A percentile compares a stretch with the other conserved stretches of the same genome.
Conservation (phyloP, 31 red algal species). For the Bonnemaisonia californica region DNA sequence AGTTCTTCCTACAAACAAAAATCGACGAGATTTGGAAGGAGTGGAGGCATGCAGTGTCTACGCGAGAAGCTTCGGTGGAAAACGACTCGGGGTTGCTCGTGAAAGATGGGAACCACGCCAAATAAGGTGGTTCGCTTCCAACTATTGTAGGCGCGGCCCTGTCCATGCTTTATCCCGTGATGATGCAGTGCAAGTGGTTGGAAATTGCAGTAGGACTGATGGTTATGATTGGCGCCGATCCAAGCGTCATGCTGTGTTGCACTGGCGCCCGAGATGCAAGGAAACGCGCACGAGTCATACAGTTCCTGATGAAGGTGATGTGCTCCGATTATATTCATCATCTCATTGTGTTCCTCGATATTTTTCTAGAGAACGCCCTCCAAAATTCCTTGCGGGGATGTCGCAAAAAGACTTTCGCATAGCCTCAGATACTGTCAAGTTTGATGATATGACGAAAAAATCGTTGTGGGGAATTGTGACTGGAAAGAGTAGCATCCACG, state of each 20-base stretch:
- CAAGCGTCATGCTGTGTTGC: slow-evolving; percentile 37
- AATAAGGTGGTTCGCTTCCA: slow-evolving; percentile 38
- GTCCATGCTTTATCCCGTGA: slow-evolving; percentile 45
- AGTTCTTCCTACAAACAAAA: slow-evolving; percentile 5
- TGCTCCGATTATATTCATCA: background rate
- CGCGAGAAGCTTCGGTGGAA: background rate
- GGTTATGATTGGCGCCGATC: slow-evolving; percentile 64
- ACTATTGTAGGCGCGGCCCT: slow-evolving; percentile 3
- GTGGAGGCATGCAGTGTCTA: no score
- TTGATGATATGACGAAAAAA: slow-evolving; percentile 39
- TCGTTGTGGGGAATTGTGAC: slow-evolving; percentile 61
- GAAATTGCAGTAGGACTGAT: slow-evolving; percentile 44
- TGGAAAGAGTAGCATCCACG: slow-evolving; percentile 77
- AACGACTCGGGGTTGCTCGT: background rate
- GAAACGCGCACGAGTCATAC: background rate
- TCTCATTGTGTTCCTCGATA: background rate
- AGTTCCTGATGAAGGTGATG: background rate
- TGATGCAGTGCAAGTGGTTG: slow-evolving; percentile 15
- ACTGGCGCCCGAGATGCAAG: slow-evolving; percentile 36
- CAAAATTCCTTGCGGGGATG: slow-evolving; percentile 2
- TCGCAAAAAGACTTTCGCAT: slow-evolving; percentile 1
- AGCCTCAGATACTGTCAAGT: slow-evolving; percentile 29
- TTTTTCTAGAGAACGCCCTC: background rate
- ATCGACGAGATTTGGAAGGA: no score
- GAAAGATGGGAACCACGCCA: background rate